phyloP scores from a whole-genome alignment of 78 protist species.

The Dictyostelium firmibasis region DNA sequence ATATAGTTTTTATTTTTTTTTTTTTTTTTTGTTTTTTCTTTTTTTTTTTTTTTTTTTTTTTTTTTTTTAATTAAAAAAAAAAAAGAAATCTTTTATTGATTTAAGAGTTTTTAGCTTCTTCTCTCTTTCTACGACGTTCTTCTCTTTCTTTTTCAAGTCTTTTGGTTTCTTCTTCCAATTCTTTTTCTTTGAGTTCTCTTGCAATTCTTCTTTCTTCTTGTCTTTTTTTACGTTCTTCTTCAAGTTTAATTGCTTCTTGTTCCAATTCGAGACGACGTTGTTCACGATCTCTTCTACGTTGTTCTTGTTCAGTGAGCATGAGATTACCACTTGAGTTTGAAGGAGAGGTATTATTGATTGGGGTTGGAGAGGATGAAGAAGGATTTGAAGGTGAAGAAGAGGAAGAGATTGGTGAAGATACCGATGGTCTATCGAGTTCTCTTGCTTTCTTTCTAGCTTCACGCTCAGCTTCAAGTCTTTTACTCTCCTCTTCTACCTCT shows the following conservation, averaged over 20 bases:
- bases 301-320: slow-evolving; percentile 6
- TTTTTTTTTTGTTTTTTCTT: too few relatives aligned
- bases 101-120: not conserved
- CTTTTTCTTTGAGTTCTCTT: slow-evolving; percentile 51
- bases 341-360: not conserved
- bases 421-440: slow-evolving; percentile 11
- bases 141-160: slow-evolving; percentile 64
- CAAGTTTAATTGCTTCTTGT: slow-evolving; percentile 26
- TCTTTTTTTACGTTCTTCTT: slow-evolving; percentile 52
- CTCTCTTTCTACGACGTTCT: slow-evolving; percentile 33
- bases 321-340: slow-evolving; percentile 5
- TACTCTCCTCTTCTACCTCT: slow-evolving; percentile 30
- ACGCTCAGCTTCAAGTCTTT: slow-evolving; percentile 18
- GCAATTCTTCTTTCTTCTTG: slow-evolving; percentile 32
- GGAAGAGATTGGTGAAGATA: not conserved
- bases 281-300: slow-evolving; percentile 48
- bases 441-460: slow-evolving; percentile 24
- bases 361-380: not conserved
- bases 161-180: slow-evolving; percentile 61
- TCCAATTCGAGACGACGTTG: slow-evolving; percentile 8
- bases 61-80: not conserved
- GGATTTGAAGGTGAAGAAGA: not conserved
- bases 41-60: not conserved
- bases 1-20: too few relatives aligned
- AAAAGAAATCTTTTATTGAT: not conserved